Conservation (phyloP, 164 flowering plant genomes). For the Annona cherimola region DNA sequence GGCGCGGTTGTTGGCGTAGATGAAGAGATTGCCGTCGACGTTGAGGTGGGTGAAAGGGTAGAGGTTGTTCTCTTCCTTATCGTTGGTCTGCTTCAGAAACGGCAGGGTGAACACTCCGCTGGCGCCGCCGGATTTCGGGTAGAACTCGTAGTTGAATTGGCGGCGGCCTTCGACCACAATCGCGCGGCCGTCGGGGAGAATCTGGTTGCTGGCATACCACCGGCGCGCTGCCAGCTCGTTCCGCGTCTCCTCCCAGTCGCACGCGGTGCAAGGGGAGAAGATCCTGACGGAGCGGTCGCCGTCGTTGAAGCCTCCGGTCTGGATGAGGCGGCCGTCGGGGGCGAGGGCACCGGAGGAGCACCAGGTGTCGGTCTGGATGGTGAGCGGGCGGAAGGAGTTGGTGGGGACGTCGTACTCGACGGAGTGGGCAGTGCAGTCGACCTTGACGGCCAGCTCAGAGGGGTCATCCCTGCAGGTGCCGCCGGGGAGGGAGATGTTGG, state of each 20-base stretch:
- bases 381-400: constrained; percentile 51
- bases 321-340: constrained; percentile 55
- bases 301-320: constrained; percentile 67
- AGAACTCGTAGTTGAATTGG: constrained; percentile 69
- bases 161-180: constrained; percentile 69
- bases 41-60: constrained; percentile 44
- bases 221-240: constrained; percentile 28
- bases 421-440: constrained; percentile 84
- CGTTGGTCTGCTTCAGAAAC: constrained; percentile 27
- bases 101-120: constrained; percentile 19
- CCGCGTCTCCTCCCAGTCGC: constrained; percentile 66
- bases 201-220: constrained; percentile 83
- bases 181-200: constrained; percentile 57
- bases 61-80: constrained; percentile 35
- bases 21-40: constrained; percentile 40
- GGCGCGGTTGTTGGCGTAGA: constrained; percentile 41
- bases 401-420: constrained; percentile 49
- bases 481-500: constrained; percentile 58
- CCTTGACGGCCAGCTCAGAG: constrained; percentile 21
- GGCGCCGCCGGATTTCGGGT: constrained; percentile 36
- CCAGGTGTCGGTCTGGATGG: constrained; percentile 59
- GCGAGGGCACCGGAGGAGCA: constrained; percentile 65
- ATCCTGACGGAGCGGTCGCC: constrained; percentile 45
- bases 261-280: constrained; percentile 40
- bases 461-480: constrained; percentile 49